Conservation (phyloP, 441 rosid genomes). For the Pelargonium exstipulatum region DNA sequence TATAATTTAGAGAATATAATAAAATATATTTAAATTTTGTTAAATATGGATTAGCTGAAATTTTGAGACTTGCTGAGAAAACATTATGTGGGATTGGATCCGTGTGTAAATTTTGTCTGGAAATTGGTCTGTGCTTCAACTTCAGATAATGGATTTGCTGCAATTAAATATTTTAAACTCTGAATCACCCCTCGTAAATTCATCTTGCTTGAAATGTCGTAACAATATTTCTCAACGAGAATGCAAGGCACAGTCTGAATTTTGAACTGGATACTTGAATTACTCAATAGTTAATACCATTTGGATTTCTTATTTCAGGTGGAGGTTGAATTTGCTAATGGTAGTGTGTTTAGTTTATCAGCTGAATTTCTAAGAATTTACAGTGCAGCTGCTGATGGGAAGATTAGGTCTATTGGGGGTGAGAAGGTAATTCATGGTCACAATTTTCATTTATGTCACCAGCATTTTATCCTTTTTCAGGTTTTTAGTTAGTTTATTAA, state of each 20-base stretch:
- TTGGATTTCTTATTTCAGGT: conserved; percentile 39
- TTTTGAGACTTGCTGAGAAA: neutral
- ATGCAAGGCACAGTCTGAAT: neutral
- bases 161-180: neutral
- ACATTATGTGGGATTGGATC: neutral
- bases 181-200: neutral
- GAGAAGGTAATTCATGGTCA: conserved; percentile 52
- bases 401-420: conserved; percentile 71
- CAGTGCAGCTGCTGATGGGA: conserved; percentile 95
- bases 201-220: neutral
- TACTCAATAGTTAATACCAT: neutral
- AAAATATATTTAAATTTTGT: no score
- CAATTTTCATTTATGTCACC: neutral
- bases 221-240: neutral
- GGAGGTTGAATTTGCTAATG: conserved; percentile 72
- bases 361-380: conserved; percentile 72
- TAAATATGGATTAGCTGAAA: neutral
- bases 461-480: neutral
- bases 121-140: neutral
- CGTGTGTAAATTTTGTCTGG: neutral
- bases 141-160: neutral
- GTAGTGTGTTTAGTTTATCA: conserved; percentile 53
- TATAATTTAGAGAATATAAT: neutral
- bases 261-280: neutral
- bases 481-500: neutral